Evolutionary conservation across 192 early-diverging fungal genomes (phyloP).

Genomic region (Thamnidium elegans): DNA sequence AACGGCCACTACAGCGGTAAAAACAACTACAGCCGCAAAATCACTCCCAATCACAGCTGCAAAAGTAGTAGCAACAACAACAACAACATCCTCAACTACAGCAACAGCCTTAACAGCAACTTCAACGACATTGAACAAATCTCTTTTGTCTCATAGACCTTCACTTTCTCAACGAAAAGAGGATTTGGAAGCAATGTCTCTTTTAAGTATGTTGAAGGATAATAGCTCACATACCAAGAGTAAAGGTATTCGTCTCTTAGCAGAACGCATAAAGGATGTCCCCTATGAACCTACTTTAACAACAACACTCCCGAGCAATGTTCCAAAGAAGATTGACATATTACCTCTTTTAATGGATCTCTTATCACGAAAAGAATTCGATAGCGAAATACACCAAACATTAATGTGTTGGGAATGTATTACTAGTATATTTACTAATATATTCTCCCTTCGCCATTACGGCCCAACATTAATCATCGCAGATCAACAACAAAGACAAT

Average conservation of each 20-base stretch:
- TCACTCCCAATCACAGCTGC: too few species aligned
- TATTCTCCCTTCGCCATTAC: constrained; percentile 23
- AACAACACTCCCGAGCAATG: constrained; percentile 7
- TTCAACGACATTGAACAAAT: too few species aligned
- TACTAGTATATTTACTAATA: constrained; percentile 15
- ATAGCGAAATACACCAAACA: neutral
- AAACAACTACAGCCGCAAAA: too few species aligned
- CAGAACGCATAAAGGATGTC: neutral
- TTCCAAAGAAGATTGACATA: constrained; percentile 11
- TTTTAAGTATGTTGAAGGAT: neutral
- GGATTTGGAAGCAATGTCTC: neutral
- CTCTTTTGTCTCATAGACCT: too few species aligned
- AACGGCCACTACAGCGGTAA: too few species aligned
- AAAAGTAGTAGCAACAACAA: too few species aligned
- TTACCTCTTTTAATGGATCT: constrained; percentile 8
- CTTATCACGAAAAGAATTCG: neutral
- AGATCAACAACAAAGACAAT: neutral
- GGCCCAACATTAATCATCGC: constrained; percentile 18
- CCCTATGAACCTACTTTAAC: neutral
- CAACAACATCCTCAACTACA: neutral
- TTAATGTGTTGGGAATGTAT: constrained; percentile 34
- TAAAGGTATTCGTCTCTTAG: constrained; percentile 2
- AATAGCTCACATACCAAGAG: neutral
- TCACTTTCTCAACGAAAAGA: too few species aligned
- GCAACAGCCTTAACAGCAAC: too few species aligned